Percentiles rank a stretch among this genome's conserved stretches.
phyloP scores from a whole-genome alignment of 164 flowering plant species.

The Aristolochia contorta region DNA sequence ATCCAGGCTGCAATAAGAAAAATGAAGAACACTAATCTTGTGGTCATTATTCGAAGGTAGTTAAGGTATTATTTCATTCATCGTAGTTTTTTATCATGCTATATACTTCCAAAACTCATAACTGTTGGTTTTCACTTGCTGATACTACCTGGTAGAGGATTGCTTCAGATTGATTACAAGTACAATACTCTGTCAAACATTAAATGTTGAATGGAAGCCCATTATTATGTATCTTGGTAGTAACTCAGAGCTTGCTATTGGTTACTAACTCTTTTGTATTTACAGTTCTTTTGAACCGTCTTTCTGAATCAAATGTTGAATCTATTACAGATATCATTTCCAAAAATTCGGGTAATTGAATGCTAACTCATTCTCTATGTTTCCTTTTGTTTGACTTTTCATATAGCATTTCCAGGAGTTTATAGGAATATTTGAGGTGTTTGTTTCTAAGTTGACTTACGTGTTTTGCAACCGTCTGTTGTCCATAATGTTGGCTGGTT shows the following conservation, averaged over 20 bases:
- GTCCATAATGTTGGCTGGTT: conserved; percentile 25
- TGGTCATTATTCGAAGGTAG: too few relatives aligned
- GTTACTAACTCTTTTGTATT: too few relatives aligned
- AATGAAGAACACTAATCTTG: too few relatives aligned
- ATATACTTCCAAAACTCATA: neutral
- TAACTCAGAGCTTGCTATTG: too few relatives aligned
- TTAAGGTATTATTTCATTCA: too few relatives aligned
- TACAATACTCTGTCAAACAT: too few relatives aligned
- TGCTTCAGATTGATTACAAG: too few relatives aligned
- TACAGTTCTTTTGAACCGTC: conserved; percentile 70
- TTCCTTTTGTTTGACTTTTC: neutral
- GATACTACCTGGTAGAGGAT: neutral
- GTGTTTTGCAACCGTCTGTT: neutral
- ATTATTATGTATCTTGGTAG: too few relatives aligned
- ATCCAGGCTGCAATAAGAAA: too few relatives aligned
- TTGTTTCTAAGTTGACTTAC: neutral
- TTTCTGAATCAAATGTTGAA: conserved; percentile 89
- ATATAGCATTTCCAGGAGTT: neutral
- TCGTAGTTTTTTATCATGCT: neutral
- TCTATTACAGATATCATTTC: conserved; percentile 60
- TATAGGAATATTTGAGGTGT: neutral
- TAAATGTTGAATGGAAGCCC: too few relatives aligned
- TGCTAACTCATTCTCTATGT: neutral
- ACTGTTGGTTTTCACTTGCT: neutral
- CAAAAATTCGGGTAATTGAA: conserved; percentile 36